Evolutionary conservation across 805 yeast genomes (phyloP), one percentile per base, ranked within the genome.

Genomic region (Clavispora santaluciae): DNA sequence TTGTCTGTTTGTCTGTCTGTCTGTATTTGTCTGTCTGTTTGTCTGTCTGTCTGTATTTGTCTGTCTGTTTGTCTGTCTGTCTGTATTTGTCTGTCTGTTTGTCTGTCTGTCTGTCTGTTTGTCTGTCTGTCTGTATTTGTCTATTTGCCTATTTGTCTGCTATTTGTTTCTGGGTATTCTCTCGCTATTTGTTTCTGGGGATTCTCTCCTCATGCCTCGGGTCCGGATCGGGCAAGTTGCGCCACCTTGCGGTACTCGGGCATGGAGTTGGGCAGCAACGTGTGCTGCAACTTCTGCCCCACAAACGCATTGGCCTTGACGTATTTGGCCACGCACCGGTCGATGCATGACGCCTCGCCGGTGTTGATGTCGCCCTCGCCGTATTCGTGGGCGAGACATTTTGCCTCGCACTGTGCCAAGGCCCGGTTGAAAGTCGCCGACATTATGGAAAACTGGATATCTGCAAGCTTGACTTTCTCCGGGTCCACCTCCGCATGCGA

Each of bases 361-460:
- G 89, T 88, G 48, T 78, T 80, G 40, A 90, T 67, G 20, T 91
- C 97, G 8, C 77, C 73, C 53, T 91, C 98, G 12, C 87, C 86
- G 63, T 85, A 90, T 48, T 83, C 86, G n/a, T 72, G 77, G n/a
- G 84, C 82, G 30, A 93, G 74, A 63, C 99, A 93, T 61, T 93
- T 93, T 43, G 61, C 54, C 16, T 74, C 70, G 60, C 98, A 91
- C 3, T 75, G 71, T 25, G 67, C 61, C 25, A 85, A 67, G 49
- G 90, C 71, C 33, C 75, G 70, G 53, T 54, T 52, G 52, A 58
- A 57, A 4, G 61, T 58, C 11, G 55, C 44, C 2, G 61, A 49
- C 74, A 81, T 76, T 2, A 88, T 88, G 15, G 74, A 76, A 53
- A 70, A 83, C 55, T 86, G 95, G 36, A 82, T 70, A 47, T 72